phyloP scores from a whole-genome alignment of 257 asterid species.

The Solanum dulcamara region DNA sequence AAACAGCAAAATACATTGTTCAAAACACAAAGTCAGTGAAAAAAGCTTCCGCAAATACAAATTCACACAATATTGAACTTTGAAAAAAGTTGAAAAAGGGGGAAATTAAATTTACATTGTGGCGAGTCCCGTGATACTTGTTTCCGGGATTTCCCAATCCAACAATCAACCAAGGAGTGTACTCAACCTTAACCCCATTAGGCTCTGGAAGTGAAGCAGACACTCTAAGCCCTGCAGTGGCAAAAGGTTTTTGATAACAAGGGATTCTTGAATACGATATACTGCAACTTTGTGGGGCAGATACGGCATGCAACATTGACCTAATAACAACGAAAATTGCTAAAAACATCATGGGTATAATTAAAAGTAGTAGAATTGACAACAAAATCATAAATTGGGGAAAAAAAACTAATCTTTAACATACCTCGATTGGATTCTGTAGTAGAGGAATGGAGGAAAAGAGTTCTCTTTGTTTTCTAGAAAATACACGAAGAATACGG shows the following conservation, averaged over 20 bases:
- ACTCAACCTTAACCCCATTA: constrained; percentile 55
- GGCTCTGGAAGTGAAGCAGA: constrained; percentile 45
- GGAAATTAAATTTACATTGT: constrained; percentile 45
- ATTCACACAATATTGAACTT: not conserved
- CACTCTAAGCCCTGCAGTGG: constrained; percentile 31
- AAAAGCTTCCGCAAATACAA: not conserved
- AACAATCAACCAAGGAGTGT: constrained; percentile 95
- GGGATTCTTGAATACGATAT: constrained; percentile 35
- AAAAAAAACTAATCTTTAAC: not conserved
- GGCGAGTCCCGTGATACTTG: constrained; percentile 95
- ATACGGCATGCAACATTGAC: constrained; percentile 56
- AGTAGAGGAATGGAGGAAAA: not conserved
- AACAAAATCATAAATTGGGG: not conserved
- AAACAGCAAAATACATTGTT: not conserved
- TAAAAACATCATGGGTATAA: not conserved
- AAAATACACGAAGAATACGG: no score
- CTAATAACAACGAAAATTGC: not conserved
- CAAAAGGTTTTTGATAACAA: constrained; percentile 21
- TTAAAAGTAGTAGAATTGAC: not conserved
- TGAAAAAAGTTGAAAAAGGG: not conserved
- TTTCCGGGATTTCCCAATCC: constrained; percentile 98
- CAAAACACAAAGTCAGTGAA: not conserved
- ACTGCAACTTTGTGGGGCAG: constrained; percentile 26
- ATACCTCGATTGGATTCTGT: not conserved
- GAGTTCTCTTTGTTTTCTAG: not conserved